Percentiles rank a stretch among this genome's conserved stretches.
phyloP scores from a whole-genome alignment of 768 basidiomycete genomes.

The Termitomyces sp. region DNA sequence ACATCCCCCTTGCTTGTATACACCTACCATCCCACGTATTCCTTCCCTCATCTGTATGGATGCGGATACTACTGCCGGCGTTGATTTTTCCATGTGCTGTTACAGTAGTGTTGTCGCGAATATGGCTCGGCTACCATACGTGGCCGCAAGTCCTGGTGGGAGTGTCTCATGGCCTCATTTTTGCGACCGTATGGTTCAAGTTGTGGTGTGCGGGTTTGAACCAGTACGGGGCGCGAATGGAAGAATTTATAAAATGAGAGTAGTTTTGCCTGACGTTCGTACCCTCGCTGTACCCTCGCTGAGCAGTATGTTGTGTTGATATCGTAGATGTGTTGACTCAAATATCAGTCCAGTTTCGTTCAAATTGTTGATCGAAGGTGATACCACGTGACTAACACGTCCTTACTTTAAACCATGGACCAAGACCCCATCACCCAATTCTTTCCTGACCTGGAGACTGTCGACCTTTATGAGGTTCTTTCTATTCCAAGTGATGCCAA shows the following conservation, averaged over 20 bases:
- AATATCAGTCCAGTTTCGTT: too few relatives aligned
- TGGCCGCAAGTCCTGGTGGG: constrained; percentile 64
- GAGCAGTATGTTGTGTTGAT: too few relatives aligned
- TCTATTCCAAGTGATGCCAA: constrained; percentile 47
- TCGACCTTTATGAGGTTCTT: constrained; percentile 78
- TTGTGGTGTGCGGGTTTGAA: constrained; percentile 38
- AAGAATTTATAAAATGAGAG: background rate
- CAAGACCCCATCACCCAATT: constrained; percentile 70
- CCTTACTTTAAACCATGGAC: constrained; percentile 44
- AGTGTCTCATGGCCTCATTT: constrained; percentile 43
- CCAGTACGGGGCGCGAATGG: constrained; percentile 11
- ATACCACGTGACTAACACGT: constrained; percentile 4
- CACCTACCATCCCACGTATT: constrained; percentile 56
- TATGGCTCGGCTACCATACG: constrained; percentile 77
- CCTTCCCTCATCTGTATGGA: constrained; percentile 31
- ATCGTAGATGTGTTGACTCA: too few relatives aligned
- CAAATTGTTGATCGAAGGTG: background rate
- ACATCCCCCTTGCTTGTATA: constrained; percentile 48
- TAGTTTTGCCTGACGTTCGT: background rate
- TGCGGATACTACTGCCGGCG: constrained; percentile 38
- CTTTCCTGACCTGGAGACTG: constrained; percentile 66
- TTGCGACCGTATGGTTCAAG: constrained; percentile 50
- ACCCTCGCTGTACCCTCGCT: too few relatives aligned
- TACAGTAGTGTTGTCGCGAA: constrained; percentile 54
- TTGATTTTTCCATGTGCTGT: constrained; percentile 51